Conservation (phyloP, 2,329 filamentous ascomycete genomes). For the Xylaria digitata region DNA sequence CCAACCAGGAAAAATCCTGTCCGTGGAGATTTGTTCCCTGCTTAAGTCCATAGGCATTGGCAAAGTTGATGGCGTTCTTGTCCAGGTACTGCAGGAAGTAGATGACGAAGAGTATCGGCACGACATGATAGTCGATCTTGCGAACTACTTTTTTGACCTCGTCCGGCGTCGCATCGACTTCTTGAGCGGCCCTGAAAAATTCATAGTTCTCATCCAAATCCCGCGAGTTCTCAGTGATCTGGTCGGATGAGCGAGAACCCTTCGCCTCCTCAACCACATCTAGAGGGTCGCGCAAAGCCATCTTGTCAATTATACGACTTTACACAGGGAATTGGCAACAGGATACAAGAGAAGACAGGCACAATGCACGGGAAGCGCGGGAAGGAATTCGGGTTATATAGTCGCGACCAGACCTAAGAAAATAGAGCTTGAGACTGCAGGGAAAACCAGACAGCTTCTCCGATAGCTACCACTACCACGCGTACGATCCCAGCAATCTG, state of each 20-base stretch:
- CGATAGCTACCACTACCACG: not conserved
- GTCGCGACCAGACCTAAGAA: constrained; percentile 2
- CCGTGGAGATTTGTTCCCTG: constrained; percentile 59
- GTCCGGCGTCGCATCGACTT: constrained; percentile 42
- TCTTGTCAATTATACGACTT: constrained; percentile 24
- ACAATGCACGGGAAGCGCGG: constrained; percentile 4
- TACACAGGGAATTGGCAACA: constrained; percentile 3
- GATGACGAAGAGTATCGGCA: constrained; percentile 49
- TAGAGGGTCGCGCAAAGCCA: constrained; percentile 32
- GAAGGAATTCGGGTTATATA: constrained; percentile 28
- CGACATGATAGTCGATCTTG: constrained; percentile 50
- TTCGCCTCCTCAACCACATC: constrained; percentile 27
- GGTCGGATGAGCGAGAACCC: constrained; percentile 28
- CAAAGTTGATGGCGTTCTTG: constrained; percentile 62
- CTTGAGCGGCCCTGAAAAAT: constrained; percentile 45
- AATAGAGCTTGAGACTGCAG: constrained; percentile 12
- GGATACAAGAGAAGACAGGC: not conserved
- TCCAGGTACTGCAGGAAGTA: constrained; percentile 52
- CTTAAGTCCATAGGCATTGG: constrained; percentile 60
- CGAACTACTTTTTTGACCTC: constrained; percentile 49
- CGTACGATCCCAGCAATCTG: constrained; percentile 11
- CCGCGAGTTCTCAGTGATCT: constrained; percentile 35
- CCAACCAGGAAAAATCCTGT: constrained; percentile 64
- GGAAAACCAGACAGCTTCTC: constrained; percentile 13
- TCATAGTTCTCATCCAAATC: constrained; percentile 51